A percentile compares a stretch with the other conserved stretches of the same genome.
Conservation (phyloP, 805 yeast species). For the Nakazawaea populi region DNA sequence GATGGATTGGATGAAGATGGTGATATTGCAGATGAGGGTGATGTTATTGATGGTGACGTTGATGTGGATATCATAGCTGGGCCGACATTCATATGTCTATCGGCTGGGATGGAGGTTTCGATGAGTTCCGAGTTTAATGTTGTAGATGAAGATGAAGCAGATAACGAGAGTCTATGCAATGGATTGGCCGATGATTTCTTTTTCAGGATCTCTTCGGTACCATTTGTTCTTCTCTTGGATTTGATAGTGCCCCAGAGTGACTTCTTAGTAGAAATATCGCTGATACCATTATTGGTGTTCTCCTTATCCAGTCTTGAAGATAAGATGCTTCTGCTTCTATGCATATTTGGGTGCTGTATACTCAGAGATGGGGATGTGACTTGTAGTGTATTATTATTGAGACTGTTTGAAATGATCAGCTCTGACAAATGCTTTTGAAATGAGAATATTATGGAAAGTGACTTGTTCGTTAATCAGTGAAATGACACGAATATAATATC, state of each 20-base stretch:
- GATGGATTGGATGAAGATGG: neutral
- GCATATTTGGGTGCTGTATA: neutral
- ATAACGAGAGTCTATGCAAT: neutral
- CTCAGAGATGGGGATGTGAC: too few species aligned
- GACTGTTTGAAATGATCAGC: too few species aligned
- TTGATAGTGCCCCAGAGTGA: constrained; percentile 9
- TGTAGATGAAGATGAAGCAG: neutral
- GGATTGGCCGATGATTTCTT: neutral
- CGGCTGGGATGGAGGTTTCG: neutral
- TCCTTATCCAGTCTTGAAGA: neutral
- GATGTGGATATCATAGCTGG: neutral
- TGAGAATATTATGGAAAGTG: too few species aligned
- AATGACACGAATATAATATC: too few species aligned
- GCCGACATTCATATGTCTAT: too few species aligned
- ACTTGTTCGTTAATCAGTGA: too few species aligned
- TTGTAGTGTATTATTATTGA: too few species aligned
- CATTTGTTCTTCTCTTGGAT: neutral
- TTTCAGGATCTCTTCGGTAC: neutral
- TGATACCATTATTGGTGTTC: neutral
- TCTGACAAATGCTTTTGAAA: too few species aligned
- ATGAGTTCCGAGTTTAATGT: neutral
- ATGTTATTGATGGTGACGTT: neutral
- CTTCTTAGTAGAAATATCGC: neutral
- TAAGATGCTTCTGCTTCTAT: constrained; percentile 1
- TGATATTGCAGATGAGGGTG: too few species aligned